Percentiles rank a stretch among this genome's conserved stretches.
phyloP scores from a whole-genome alignment of 2,329 filamentous ascomycete genomes.

The Bisporella sp. region DNA sequence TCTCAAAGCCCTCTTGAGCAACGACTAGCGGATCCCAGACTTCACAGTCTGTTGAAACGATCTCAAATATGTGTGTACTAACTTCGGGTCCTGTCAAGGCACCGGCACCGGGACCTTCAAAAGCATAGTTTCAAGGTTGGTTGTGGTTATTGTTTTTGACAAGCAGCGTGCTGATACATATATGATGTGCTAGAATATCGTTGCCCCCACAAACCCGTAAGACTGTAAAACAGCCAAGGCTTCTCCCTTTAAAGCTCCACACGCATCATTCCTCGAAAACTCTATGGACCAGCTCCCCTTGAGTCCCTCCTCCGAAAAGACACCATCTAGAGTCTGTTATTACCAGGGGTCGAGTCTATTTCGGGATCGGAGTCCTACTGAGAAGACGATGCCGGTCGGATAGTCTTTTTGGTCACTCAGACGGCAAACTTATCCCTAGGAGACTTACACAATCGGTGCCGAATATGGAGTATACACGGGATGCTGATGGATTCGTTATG shows the following conservation, averaged over 20 bases:
- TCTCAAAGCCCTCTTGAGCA: conserved; percentile 10
- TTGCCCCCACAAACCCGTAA: conserved; percentile 5
- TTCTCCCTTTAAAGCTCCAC: conserved; percentile 12
- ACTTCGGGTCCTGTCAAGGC: conserved; percentile 11
- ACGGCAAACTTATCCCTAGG: too few species aligned
- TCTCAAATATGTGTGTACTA: conserved; percentile 11
- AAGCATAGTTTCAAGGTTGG: conserved; percentile 13
- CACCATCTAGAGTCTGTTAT: conserved; percentile 10
- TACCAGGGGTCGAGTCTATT: too few species aligned
- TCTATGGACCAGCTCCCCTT: conserved; percentile 7
- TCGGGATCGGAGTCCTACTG: too few species aligned
- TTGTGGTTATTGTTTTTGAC: conserved; percentile 10
- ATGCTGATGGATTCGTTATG: too few species aligned
- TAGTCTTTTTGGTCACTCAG: too few species aligned
- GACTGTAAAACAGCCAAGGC: too few species aligned
- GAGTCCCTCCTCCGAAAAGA: conserved; percentile 10
- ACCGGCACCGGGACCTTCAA: conserved; percentile 9
- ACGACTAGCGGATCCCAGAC: conserved; percentile 11
- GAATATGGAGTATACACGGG: too few species aligned
- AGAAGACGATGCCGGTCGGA: too few species aligned
- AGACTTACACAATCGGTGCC: too few species aligned
- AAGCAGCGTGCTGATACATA: conserved; percentile 13
- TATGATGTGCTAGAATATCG: conserved; percentile 10
- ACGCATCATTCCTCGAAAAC: conserved; percentile 11
- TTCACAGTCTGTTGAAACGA: conserved; percentile 11